These are phyloP conservation scores for Chaetomiaceae sp. DNA, from an alignment of 2,329 filamentous ascomycete genomes.

Conservation along the genomic window DNA sequence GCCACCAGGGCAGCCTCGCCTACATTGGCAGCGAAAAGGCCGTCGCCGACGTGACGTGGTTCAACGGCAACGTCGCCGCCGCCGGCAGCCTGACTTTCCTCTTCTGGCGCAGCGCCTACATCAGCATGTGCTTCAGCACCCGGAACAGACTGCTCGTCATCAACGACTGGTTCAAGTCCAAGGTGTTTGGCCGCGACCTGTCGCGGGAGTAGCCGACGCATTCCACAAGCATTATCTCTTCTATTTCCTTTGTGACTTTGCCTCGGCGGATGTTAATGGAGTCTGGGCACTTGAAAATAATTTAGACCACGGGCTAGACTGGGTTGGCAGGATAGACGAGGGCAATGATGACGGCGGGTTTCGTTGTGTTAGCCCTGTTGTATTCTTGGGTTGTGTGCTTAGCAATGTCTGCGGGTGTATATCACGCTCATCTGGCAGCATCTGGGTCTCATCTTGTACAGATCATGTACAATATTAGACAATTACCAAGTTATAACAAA, in stretches of 20 bases:
- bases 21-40: constrained; percentile 98
- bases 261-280: constrained; percentile 19
- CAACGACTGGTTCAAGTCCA: constrained; percentile 95
- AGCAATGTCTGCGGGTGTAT: too few species aligned
- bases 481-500: too few species aligned
- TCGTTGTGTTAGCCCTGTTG: constrained; percentile 4
- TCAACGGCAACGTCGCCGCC: constrained; percentile 91
- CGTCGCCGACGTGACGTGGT: constrained; percentile 94
- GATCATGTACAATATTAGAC: too few species aligned
- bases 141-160: constrained; percentile 91
- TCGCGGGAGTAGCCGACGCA: constrained; percentile 64
- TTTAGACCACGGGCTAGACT: constrained; percentile 23
- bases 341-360: constrained; percentile 12
- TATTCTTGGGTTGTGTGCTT: neutral
- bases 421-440: too few species aligned
- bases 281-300: constrained; percentile 18
- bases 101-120: constrained; percentile 96
- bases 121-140: constrained; percentile 99
- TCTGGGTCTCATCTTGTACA: too few species aligned
- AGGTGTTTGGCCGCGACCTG: constrained; percentile 92
- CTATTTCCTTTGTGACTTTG: constrained; percentile 14
- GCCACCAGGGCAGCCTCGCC: constrained; percentile 91
- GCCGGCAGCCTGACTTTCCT: constrained; percentile 93
- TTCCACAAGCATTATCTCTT: constrained; percentile 2
- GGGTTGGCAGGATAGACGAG: constrained; percentile 19